These are phyloP conservation scores for Cryptococcus sp. DNA, from an alignment of 1,284 basidiomycete species.

Conservation along the genomic window DNA sequence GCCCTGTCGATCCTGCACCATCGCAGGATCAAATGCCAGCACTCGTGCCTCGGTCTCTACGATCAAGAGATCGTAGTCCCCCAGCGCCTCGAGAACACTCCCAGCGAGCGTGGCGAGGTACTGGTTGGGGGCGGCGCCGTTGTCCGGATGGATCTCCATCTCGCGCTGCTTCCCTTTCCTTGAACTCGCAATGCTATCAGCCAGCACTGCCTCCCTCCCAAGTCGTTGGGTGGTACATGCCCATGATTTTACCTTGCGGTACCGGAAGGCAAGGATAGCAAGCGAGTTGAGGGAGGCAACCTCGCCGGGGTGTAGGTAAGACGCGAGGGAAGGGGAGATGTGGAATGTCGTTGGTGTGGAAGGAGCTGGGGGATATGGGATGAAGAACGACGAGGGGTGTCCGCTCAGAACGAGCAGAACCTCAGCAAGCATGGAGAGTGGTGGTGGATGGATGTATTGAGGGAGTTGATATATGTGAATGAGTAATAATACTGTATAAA, in stretches of 20 bases:
- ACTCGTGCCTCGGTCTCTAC: slow-evolving; percentile 76
- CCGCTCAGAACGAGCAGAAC: slow-evolving; percentile 76
- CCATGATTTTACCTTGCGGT: slow-evolving; percentile 62
- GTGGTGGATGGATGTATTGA: not conserved
- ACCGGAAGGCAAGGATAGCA: slow-evolving; percentile 65
- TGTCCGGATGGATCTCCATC: slow-evolving; percentile 2
- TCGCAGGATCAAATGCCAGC: slow-evolving; percentile 62
- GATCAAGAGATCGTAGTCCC: slow-evolving; percentile 75
- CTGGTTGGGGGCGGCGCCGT: slow-evolving; percentile 41
- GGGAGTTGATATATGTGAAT: not conserved
- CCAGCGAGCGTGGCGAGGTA: slow-evolving; percentile 73
- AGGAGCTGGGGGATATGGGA: slow-evolving; percentile 48
- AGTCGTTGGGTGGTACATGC: slow-evolving; percentile 18
- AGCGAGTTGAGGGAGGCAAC: slow-evolving; percentile 71
- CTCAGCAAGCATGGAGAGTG: slow-evolving; percentile 68
- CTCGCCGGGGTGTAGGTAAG: slow-evolving; percentile 80
- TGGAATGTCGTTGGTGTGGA: slow-evolving; percentile 50
- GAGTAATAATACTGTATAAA: not conserved
- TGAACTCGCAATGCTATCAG: slow-evolving; percentile 7
- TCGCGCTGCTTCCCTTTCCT: slow-evolving; percentile 19
- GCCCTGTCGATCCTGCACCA: slow-evolving; percentile 62
- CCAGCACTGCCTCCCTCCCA: slow-evolving; percentile 49
- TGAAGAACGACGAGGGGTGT: slow-evolving; percentile 75
- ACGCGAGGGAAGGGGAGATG: slow-evolving; percentile 63
- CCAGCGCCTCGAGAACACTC: slow-evolving; percentile 66